Evolutionary conservation across 179 eudicot genomes (phyloP).

Genomic region (Patellifolia procumbens): DNA sequence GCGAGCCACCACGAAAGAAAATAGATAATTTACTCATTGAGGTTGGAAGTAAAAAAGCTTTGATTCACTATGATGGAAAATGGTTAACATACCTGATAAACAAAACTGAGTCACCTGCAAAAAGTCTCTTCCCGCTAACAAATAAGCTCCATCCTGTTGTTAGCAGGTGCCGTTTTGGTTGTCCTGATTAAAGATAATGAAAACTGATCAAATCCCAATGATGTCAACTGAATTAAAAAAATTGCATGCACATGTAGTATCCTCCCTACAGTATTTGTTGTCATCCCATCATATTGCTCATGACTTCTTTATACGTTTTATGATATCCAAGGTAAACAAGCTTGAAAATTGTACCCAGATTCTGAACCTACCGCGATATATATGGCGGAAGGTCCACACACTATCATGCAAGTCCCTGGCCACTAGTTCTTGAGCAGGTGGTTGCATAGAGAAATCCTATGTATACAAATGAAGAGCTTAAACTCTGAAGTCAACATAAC

Average conservation of each 20-base stretch:
- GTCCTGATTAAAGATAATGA: constrained; percentile 47
- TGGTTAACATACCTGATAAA: constrained; percentile 65
- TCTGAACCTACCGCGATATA: constrained; percentile 74
- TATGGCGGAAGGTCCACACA: constrained; percentile 93
- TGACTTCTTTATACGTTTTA: background rate
- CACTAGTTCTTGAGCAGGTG: constrained; percentile 94
- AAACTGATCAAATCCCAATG: background rate
- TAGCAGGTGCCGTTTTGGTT: constrained; percentile 87
- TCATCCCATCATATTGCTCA: background rate
- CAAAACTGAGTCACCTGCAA: constrained; percentile 90
- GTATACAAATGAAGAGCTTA: constrained; percentile 24
- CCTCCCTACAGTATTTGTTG: background rate
- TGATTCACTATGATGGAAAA: background rate
- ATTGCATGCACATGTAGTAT: background rate
- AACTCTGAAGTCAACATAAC: background rate
- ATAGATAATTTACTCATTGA: background rate
- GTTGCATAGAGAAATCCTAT: constrained; percentile 92
- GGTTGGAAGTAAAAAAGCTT: background rate
- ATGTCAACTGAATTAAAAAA: background rate
- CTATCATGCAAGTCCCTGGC: constrained; percentile 94
- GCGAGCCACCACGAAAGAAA: background rate
- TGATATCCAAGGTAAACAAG: constrained; percentile 6
- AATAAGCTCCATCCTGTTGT: constrained; percentile 98
- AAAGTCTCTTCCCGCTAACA: constrained; percentile 82
- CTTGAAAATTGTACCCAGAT: background rate